Evolutionary conservation across 768 basidiomycete species (phyloP), one percentile per base, ranked within the genome.

Genomic region (Russula olivacea): DNA sequence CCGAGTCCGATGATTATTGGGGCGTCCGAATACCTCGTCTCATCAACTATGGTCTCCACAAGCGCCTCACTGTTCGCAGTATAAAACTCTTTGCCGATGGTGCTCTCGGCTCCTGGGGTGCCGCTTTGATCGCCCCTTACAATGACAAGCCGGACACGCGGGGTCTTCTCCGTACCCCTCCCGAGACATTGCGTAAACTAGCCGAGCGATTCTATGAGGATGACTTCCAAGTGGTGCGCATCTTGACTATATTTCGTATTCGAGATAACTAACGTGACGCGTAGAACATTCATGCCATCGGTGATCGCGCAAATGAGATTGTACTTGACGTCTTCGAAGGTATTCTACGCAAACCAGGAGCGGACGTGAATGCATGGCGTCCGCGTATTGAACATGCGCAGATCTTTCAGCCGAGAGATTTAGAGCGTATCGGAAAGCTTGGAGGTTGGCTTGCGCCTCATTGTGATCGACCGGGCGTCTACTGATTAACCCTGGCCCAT

Each of bases 301-400:
- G 91, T 2, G 96, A 98, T 69, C 84, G 85, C 49, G 93, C 93
- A 36, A 97, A 96, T 70, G 80, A 87, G 36, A 77, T 88, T 34
- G 83, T 93, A 1, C 80, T 98, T 25, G 85, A 97, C 69, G 86
- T 93, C 10, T 94, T 90, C 69, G 90, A 95, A 71, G 74, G 78
- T 7, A 76, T 89, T 2, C 59, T 68, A 14, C 61, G 41, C 28
- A 59, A 52, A 57, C 58, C 74, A 47, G 66, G 69, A 0, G 59
- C 53, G 2, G 63, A 82, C 58, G 76, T 79, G 6, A 69, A 75
- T 2, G 73, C 76, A 56, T 81, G 84, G 72, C 79, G 94, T 12
- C 88, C 92, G 1, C 80, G 96, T 47, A 85, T 97, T 10, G 96
- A 98, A 71, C 96, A 98, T 73, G 89, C 93, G 0, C 96, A 98